Evolutionary conservation across 495 filamentous ascomycete species (phyloP).

Genomic region (Aspergillus carlsbadensis): DNA sequence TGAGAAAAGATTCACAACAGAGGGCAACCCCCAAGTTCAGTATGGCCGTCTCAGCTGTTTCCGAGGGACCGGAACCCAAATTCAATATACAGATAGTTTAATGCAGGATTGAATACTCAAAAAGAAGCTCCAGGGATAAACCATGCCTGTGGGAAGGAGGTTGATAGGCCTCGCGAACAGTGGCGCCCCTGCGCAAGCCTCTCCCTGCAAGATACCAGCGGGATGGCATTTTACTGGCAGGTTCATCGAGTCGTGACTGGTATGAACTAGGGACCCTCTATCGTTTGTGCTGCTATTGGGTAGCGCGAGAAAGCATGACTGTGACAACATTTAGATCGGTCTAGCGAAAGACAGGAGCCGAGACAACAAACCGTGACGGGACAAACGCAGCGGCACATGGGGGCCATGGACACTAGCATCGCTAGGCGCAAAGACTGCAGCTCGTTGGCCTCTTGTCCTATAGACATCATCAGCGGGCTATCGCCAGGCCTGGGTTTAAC

Average conservation of each 20-base stretch:
- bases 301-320: not conserved
- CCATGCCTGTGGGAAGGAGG: conserved; percentile 7
- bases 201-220: not conserved
- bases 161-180: conserved; percentile 8
- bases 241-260: not conserved
- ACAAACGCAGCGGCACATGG: not conserved
- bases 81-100: conserved; percentile 8
- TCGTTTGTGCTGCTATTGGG: not conserved
- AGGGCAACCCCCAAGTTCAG: not conserved
- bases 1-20: not conserved
- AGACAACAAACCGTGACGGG: not conserved
- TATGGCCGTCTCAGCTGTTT: not conserved
- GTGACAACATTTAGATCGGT: not conserved
- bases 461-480: conserved; percentile 12
- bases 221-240: conserved; percentile 3
- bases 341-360: not conserved
- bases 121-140: conserved; percentile 12
- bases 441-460: not conserved
- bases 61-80: conserved; percentile 4
- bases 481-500: not conserved
- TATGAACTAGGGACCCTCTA: not conserved
- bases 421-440: not conserved
- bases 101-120: conserved; percentile 11
- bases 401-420: conserved; percentile 5
- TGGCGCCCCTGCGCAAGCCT: conserved; percentile 7